Evolutionary conservation across 225 moss, liverwort and hornwort species (phyloP).

Genomic region (Marchantia paleacea): DNA sequence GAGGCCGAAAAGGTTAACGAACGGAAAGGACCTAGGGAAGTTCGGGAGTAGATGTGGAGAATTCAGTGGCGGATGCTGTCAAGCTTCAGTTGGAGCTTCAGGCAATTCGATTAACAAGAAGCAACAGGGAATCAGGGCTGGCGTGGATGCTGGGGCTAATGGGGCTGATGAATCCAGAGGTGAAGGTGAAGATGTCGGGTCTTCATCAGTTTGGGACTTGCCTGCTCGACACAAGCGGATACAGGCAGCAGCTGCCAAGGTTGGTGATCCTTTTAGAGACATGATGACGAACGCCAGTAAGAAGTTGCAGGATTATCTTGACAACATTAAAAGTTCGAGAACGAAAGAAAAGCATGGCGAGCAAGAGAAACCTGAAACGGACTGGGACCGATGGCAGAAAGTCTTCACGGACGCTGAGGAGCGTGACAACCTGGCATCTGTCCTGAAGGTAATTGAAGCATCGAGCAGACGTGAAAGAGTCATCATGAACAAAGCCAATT

Average conservation of each 20-base stretch:
- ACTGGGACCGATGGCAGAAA: slow-evolving; percentile 90
- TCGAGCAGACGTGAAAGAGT: too few relatives aligned
- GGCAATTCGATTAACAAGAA: slow-evolving; percentile 50
- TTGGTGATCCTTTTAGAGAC: slow-evolving; percentile 92
- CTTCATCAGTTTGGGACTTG: slow-evolving; percentile 84
- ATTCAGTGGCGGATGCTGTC: slow-evolving; percentile 60
- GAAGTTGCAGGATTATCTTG: slow-evolving; percentile 92
- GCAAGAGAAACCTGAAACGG: slow-evolving; percentile 57
- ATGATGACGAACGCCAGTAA: slow-evolving; percentile 98
- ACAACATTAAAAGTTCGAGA: slow-evolving; percentile 66
- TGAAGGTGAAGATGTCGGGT: slow-evolving; percentile 49
- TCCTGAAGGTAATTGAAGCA: slow-evolving; percentile 55
- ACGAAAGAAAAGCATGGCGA: slow-evolving; percentile 51
- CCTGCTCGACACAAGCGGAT: slow-evolving; percentile 82
- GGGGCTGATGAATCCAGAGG: slow-evolving; percentile 42
- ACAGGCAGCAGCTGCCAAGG: slow-evolving; percentile 95
- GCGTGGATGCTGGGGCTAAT: slow-evolving; percentile 38
- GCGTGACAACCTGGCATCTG: slow-evolving; percentile 70
- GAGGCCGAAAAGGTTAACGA: slow-evolving; percentile 53
- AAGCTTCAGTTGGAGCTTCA: slow-evolving; percentile 39
- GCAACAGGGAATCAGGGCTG: slow-evolving; percentile 48
- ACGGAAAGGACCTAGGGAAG: slow-evolving; percentile 48
- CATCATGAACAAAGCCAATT: too few relatives aligned
- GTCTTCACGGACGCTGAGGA: slow-evolving; percentile 87
- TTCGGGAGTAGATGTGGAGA: slow-evolving; percentile 49